Evolutionary conservation across 345 rosid genomes (phyloP), one percentile per base, ranked within the genome.

Genomic region (Gossypioides kirkii): DNA sequence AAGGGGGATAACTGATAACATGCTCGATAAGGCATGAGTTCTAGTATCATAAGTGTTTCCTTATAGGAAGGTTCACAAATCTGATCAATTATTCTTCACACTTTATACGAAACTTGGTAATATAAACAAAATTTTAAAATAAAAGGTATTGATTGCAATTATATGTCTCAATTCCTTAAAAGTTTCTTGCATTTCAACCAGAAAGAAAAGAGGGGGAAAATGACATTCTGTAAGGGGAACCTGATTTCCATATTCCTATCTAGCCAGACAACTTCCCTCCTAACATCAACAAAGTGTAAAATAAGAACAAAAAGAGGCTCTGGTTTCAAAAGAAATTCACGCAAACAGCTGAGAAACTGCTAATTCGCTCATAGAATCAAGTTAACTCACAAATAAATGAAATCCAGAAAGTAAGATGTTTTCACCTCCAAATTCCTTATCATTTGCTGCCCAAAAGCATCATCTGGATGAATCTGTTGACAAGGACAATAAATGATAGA

Each of bases 381-480:
- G 52, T 32, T 12, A 43, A 67, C 59, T 73, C 20, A 20, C 12
- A 36, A 74, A 74, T 14, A 14, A 70, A 38, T 49, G 47, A n/a
- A 46, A 26, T 23, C 63, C 25, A 69, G 70, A 80, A 60, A 64
- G 26, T 49, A 62, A 68, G 62, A 78, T 25, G 25, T 63, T 77
- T 70, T 43, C 81, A 91, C 99, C 98, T 91, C 99, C 86, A 95
- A 87, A 77, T 95, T 95, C 77, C 84, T 89, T 61, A 91, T 89
- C 99, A 95, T 95, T 81, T 95, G 98, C 83, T 85, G 85, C 60
- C 99, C 99, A 88, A 95, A 95, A 72, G 99, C 94, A 88, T 95
- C 98, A 86, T 92, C 89, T 17, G 97, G 98, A 76, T 75, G 97
- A 74, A 92, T 95, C 99, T 95, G 88, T 76, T 79, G 67, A 76